phyloP scores from a whole-genome alignment of 352 stramenopile genomes.

The Pythium brassicae region DNA sequence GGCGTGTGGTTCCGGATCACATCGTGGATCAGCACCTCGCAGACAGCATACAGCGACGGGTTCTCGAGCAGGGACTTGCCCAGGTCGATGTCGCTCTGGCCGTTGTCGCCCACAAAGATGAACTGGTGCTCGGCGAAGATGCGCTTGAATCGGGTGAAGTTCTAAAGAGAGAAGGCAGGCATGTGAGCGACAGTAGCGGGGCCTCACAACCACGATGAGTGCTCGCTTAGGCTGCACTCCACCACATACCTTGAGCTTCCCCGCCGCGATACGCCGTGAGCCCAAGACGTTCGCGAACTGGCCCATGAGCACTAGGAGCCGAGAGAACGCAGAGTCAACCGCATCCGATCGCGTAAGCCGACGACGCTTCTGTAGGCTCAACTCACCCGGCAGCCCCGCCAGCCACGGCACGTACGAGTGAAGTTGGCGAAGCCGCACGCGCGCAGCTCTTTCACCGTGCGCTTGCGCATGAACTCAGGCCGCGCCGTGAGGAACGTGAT shows the following conservation, averaged over 20 bases:
- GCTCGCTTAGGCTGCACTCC: too few species aligned
- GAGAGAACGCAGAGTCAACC: background rate
- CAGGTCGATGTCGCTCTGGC: conserved; percentile 76
- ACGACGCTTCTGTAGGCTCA: too few species aligned
- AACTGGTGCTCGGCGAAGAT: conserved; percentile 73
- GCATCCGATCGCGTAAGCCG: too few species aligned
- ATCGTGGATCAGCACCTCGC: conserved; percentile 74
- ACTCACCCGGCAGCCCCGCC: background rate
- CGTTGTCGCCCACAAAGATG: conserved; percentile 80
- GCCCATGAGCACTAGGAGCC: conserved; percentile 63
- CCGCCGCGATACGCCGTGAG: conserved; percentile 54
- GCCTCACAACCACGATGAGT: too few species aligned
- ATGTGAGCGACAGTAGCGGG: background rate
- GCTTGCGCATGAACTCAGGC: conserved; percentile 61
- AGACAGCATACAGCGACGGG: conserved; percentile 47
- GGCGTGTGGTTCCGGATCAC: conserved; percentile 72
- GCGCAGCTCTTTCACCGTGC: conserved; percentile 56
- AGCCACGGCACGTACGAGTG: conserved; percentile 38
- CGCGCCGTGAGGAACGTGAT: conserved; percentile 76
- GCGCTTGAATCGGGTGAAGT: conserved; percentile 69
- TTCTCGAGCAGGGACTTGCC: conserved; percentile 62
- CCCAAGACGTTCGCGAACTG: conserved; percentile 59
- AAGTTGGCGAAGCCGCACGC: conserved; percentile 74
- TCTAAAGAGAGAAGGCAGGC: conserved; percentile 20
- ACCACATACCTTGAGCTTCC: conserved; percentile 65